Conservation (phyloP, 78 protist species). For the Dictyostelium firmibasis region DNA sequence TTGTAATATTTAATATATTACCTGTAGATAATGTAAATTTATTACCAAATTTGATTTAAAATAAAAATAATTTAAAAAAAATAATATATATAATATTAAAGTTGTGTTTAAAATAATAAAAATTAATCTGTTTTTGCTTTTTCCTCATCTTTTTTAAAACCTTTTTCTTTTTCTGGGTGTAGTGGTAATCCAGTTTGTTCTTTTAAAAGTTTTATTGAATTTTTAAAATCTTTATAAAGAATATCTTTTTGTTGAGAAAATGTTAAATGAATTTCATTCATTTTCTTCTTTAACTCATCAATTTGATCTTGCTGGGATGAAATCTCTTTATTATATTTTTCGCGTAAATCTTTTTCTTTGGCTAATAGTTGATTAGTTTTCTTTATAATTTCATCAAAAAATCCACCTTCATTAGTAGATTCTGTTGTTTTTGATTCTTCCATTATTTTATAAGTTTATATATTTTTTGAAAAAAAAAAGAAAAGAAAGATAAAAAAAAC, state of each 20-base stretch:
- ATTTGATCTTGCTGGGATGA: not conserved
- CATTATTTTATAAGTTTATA: not conserved
- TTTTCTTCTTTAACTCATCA: not conserved
- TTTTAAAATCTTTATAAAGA: not conserved
- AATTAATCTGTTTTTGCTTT: not conserved
- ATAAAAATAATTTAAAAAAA: not conserved
- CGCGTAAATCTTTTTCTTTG: not conserved
- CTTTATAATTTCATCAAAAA: not conserved
- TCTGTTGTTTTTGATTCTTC: not conserved
- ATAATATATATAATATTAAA: not conserved
- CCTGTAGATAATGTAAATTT: not conserved
- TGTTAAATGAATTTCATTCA: not conserved
- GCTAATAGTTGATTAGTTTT: not conserved
- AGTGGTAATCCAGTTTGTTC: not conserved
- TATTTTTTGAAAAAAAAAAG: not conserved
- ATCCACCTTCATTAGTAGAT: not conserved
- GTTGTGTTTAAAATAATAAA: no score
- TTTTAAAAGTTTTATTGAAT: not conserved
- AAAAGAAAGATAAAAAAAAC: no score
- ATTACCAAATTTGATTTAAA: not conserved
- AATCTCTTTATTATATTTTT: not conserved
- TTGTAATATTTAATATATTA: not conserved
- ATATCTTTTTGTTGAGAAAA: not conserved
- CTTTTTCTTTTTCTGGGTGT: not conserved
- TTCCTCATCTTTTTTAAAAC: not conserved